Percentiles rank a stretch among this genome's conserved stretches.
Evolutionary conservation across 306 rosid genomes (phyloP).

Genomic region (Vigna unguiculata): DNA sequence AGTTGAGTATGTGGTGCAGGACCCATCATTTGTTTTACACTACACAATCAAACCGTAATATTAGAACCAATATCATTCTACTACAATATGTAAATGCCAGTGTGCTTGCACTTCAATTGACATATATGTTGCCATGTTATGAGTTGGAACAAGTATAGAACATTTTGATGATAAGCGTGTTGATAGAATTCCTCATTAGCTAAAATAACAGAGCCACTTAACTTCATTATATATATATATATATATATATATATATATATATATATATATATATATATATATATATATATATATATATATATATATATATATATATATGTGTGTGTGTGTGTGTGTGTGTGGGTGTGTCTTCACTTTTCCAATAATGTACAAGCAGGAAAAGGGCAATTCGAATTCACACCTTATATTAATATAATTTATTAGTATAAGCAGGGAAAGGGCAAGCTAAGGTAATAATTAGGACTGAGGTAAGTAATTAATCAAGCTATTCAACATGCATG

Average conservation of each 20-base stretch:
- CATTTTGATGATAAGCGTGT: neutral
- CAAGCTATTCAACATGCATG: constrained; percentile 12
- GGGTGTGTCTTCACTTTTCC: neutral
- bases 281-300: no score
- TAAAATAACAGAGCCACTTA: neutral
- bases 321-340: no score
- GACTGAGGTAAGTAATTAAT: constrained; percentile 1
- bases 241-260: no score
- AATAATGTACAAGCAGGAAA: no score
- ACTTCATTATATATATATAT: constrained; percentile 7
- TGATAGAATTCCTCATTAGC: neutral
- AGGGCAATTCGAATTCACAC: neutral
- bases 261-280: no score
- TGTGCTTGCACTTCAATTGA: neutral
- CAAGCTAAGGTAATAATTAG: neutral
- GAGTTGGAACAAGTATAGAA: neutral
- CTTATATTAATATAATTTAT: neutral
- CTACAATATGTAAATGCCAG: neutral
- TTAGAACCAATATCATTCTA: constrained; percentile 36
- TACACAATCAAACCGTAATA: constrained; percentile 49
- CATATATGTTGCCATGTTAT: neutral
- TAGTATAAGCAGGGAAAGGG: neutral
- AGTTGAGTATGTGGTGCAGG: constrained; percentile 93
- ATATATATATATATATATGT: no score
- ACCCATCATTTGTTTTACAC: constrained; percentile 76